These are phyloP conservation scores for Rhododendron kiyosumense DNA, from an alignment of 148 eudicot genomes.

Conservation along the genomic window DNA sequence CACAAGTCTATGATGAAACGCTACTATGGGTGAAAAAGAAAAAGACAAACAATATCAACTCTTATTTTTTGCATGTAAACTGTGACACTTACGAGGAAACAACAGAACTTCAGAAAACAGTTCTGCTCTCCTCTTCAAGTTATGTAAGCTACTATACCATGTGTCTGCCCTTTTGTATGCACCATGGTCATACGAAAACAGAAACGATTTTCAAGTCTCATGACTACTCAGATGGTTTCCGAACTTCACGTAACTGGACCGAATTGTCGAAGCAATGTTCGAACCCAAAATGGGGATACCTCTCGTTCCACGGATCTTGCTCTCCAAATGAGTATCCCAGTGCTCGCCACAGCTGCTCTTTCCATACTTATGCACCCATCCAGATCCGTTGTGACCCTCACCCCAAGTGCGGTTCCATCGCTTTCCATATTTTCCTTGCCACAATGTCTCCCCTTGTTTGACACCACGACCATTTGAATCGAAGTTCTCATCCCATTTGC, in stretches of 20 bases:
- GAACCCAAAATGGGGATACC: constrained; percentile 74
- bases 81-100: background rate
- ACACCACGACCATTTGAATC: constrained; percentile 53
- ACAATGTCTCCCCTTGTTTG: constrained; percentile 93
- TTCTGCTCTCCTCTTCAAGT: background rate
- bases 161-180: background rate
- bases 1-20: too few relatives aligned
- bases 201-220: background rate
- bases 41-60: background rate
- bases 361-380: constrained; percentile 94
- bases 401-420: constrained; percentile 96
- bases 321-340: constrained; percentile 77
- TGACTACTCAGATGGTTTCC: constrained; percentile 52
- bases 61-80: background rate
- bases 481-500: constrained; percentile 91
- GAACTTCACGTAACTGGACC: constrained; percentile 65
- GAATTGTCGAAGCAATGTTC: constrained; percentile 74
- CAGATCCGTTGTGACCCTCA: constrained; percentile 80
- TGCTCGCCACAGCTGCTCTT: constrained; percentile 85
- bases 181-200: background rate
- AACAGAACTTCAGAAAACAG: background rate
- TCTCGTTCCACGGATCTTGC: constrained; percentile 72
- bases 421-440: constrained; percentile 79
- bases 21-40: background rate
- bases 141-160: background rate